A percentile compares a stretch with the other conserved stretches of the same genome.
These are phyloP conservation scores for Irpex rosettiformis DNA, from an alignment of 1,284 basidiomycete species.

Conservation along the genomic window DNA sequence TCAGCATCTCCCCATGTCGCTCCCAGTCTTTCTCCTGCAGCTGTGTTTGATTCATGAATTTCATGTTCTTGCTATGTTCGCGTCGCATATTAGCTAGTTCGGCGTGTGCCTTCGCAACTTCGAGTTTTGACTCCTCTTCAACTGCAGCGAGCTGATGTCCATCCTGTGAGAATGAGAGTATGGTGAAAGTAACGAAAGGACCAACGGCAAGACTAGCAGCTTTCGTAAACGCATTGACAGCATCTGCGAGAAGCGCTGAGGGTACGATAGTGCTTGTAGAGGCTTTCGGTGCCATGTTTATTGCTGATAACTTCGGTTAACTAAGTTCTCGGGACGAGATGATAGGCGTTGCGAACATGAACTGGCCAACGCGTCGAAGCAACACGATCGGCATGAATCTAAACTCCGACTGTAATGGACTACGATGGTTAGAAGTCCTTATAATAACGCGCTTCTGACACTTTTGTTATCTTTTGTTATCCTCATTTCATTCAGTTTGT, in stretches of 20 bases:
- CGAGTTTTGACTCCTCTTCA: conserved; percentile 24
- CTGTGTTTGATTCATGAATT: conserved; percentile 39
- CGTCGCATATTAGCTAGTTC: conserved; percentile 44
- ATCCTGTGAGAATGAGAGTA: background rate
- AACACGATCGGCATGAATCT: background rate
- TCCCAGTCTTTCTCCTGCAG: conserved; percentile 48
- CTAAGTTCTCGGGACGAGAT: background rate
- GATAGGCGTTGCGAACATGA: background rate
- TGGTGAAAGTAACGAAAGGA: background rate
- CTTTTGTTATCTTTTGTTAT: background rate
- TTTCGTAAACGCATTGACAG: conserved; percentile 25
- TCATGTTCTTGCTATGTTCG: conserved; percentile 54
- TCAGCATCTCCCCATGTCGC: conserved; percentile 44
- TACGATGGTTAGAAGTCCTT: background rate
- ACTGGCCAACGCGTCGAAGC: conserved; percentile 2
- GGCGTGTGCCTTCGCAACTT: conserved; percentile 38
- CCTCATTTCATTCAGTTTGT: background rate
- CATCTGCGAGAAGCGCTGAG: conserved; percentile 24
- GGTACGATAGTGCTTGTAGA: conserved; percentile 11
- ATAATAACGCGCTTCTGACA: background rate
- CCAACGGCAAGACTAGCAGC: conserved; percentile 26
- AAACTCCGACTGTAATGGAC: conserved; percentile 6
- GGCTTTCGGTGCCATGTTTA: conserved; percentile 1
- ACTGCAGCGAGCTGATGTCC: conserved; percentile 23
- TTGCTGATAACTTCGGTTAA: background rate